These are phyloP conservation scores for Russula emetica DNA, from an alignment of 768 basidiomycete species.

Conservation along the genomic window DNA sequence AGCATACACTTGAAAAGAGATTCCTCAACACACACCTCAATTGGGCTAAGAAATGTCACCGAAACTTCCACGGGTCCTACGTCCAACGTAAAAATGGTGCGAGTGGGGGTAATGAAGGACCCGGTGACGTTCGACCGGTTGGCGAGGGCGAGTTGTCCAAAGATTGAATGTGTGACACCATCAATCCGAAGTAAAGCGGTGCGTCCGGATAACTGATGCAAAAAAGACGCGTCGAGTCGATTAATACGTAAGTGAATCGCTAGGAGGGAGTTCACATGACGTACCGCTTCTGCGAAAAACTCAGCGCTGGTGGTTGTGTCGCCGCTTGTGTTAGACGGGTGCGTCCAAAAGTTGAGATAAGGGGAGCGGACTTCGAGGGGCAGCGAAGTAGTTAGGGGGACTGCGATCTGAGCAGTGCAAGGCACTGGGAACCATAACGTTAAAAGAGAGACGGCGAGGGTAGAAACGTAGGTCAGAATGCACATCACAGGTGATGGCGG, in stretches of 20 bases:
- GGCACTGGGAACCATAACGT: not conserved
- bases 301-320: not conserved
- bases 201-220: constrained; percentile 2
- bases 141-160: not conserved
- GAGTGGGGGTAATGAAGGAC: constrained; percentile 12
- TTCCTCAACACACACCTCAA: constrained; percentile 15
- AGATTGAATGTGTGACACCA: constrained; percentile 10
- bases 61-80: constrained; percentile 6
- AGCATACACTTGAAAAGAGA: not conserved
- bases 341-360: constrained; percentile 22
- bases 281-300: constrained; percentile 1
- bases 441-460: not conserved
- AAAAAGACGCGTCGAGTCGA: not conserved
- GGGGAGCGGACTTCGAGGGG: constrained; percentile 23
- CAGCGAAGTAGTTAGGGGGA: not conserved
- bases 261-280: not conserved
- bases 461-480: not conserved
- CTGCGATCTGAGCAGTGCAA: not conserved
- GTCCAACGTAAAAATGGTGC: constrained; percentile 12
- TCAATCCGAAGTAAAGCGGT: constrained; percentile 19
- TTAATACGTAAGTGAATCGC: not conserved
- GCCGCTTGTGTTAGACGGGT: too few species aligned
- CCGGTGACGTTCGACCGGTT: not conserved
- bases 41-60: constrained; percentile 23
- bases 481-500: not conserved